Base-by-base conservation (phyloP, 2,329 filamentous ascomycete genomes). In the Botrytis medusae region DNA sequence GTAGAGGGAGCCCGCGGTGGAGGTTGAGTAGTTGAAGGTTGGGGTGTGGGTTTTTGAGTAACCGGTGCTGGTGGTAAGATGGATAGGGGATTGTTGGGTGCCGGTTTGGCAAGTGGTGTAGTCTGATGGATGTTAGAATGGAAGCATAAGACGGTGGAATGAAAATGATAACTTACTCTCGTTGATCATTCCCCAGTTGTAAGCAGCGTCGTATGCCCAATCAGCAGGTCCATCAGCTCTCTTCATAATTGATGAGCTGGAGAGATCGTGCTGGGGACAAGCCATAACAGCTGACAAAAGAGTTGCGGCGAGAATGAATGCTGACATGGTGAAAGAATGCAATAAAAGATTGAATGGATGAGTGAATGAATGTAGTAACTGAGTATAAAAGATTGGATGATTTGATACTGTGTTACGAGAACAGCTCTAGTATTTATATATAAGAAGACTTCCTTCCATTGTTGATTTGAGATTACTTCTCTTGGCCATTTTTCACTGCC, bases 41-140 rank as follows among this genome's bases (percentile, higher is more conserved):
- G 84, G 81, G 2, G 79, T 79, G 76, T 86, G 84, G 40, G 79
- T 80, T 32, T 78, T 74, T 2, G 84, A 82, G 7, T 85, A 80
- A 12, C 84, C 84, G 72, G 83, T 79, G 34, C 79, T 77, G 44
- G 83, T 59, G 29, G 2, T 79, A 12, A 87, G 82, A 0, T 82
- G 80, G 69, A 87, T 87, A 10, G 86, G 86, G 0, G 85, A 84
- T 77, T 87, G 86, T 72, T 85, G 83, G 0, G 84, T 86, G 51
- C 86, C 85, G 25, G 82, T 84, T 75, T 87, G 85, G 80, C 86
- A 87, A 32, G 83, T 78, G 9, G 80, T 77, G 76, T 85, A 86
- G 61, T 81, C 82, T 81, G 9, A 25, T n/a, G 29, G 7, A n/a
- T 48, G 62, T 72, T 25, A 69, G n/a, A 22, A 40, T 48, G 4